These are phyloP conservation scores for Claviceps pazoutovae DNA, from an alignment of 2,329 filamentous ascomycete species.

Conservation along the genomic window DNA sequence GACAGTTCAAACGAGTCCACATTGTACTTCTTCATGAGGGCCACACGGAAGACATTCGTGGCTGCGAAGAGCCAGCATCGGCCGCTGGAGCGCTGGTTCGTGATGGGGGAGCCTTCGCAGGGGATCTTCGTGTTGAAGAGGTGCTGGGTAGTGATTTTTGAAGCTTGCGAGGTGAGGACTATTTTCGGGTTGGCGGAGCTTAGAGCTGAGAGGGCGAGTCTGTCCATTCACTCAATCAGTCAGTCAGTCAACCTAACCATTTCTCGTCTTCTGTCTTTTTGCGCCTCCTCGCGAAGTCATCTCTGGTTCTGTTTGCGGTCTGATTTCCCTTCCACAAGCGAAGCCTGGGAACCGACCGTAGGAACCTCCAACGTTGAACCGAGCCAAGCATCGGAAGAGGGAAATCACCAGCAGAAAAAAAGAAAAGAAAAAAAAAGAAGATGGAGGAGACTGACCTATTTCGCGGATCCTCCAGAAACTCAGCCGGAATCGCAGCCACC, in stretches of 20 bases:
- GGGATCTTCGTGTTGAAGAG: conserved; percentile 75
- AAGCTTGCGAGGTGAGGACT: conserved; percentile 49
- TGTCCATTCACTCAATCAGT: conserved; percentile 15
- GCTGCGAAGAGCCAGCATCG: conserved; percentile 87
- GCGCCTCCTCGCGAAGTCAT: too few species aligned
- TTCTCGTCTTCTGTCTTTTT: not conserved
- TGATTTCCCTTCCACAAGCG: too few species aligned
- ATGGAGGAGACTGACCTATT: conserved; percentile 34
- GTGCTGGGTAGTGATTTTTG: conserved; percentile 56
- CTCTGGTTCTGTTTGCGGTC: too few species aligned
- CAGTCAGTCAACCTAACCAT: too few species aligned
- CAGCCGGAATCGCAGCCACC: conserved; percentile 44
- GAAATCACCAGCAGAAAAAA: not conserved
- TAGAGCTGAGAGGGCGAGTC: conserved; percentile 63
- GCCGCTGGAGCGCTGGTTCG: conserved; percentile 69
- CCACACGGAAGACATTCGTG: conserved; percentile 84
- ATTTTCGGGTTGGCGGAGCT: conserved; percentile 51
- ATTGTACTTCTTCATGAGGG: conserved; percentile 70
- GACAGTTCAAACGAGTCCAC: conserved; percentile 73
- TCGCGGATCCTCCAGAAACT: conserved; percentile 49
- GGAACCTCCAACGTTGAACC: too few species aligned
- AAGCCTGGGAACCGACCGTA: too few species aligned
- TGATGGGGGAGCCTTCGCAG: conserved; percentile 68
- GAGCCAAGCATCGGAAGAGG: too few species aligned
- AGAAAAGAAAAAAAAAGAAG: not conserved